Evolutionary conservation across 106 monocot genomes (phyloP).

Genomic region (Dendrobium catenatum): DNA sequence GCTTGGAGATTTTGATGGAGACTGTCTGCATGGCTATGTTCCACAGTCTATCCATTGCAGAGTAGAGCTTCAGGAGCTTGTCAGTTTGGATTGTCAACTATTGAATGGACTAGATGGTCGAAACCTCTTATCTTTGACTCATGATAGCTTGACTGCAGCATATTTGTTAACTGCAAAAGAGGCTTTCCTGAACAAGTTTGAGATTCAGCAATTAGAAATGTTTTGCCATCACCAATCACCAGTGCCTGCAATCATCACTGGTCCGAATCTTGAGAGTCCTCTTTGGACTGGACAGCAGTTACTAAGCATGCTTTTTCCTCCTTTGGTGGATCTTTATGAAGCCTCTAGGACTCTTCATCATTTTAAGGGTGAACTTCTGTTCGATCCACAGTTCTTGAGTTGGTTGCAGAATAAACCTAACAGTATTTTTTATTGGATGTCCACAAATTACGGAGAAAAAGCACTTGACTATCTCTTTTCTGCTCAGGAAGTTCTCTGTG

Average conservation of each 20-base stretch:
- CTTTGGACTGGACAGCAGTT: slow-evolving; percentile 81
- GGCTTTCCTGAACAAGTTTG: slow-evolving; percentile 49
- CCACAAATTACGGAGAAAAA: slow-evolving; percentile 39
- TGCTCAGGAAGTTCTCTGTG: slow-evolving; percentile 64
- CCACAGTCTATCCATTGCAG: slow-evolving; percentile 61
- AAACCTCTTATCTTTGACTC: slow-evolving; percentile 59
- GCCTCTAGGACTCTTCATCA: slow-evolving; percentile 5
- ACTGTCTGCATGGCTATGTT: slow-evolving; percentile 82
- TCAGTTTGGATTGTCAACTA: slow-evolving; percentile 54
- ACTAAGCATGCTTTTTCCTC: slow-evolving; percentile 57
- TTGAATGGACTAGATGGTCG: slow-evolving; percentile 65
- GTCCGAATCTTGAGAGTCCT: slow-evolving; percentile 14
- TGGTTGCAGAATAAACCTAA: slow-evolving; percentile 36
- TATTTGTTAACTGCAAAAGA: slow-evolving; percentile 38
- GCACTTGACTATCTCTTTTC: slow-evolving; percentile 55
- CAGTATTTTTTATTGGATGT: slow-evolving; percentile 52
- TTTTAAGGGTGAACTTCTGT: slow-evolving; percentile 25
- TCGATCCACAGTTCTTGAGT: slow-evolving; percentile 13
- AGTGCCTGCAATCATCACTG: slow-evolving; percentile 39
- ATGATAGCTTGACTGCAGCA: slow-evolving; percentile 89
- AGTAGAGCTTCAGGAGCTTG: slow-evolving; percentile 72
- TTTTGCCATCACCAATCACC: slow-evolving; percentile 22
- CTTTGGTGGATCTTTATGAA: slow-evolving; percentile 24
- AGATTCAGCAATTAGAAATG: slow-evolving; percentile 85
- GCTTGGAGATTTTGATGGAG: slow-evolving; percentile 93